Evolutionary conservation across 495 filamentous ascomycete species (phyloP).

Genomic region (Aspergillus sclerotioniger): DNA sequence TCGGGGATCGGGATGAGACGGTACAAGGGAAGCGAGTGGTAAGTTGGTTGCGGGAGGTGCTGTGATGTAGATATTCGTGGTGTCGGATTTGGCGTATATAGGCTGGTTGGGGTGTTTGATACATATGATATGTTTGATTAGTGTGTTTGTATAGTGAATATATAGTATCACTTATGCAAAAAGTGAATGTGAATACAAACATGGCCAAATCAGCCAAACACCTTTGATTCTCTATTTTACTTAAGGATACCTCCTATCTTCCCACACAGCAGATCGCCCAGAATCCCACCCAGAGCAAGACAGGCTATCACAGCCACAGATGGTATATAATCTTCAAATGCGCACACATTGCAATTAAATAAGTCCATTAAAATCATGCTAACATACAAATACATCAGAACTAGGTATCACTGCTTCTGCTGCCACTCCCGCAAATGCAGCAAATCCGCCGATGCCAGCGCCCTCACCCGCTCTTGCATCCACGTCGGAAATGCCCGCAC

Average conservation of each 20-base stretch:
- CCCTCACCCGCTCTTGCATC: slow-evolving; percentile 39
- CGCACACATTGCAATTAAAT: not conserved
- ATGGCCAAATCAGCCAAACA: too few species aligned
- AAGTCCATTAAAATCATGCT: not conserved
- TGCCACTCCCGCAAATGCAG: slow-evolving; percentile 17
- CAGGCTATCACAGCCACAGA: not conserved
- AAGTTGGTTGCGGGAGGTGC: slow-evolving; percentile 28
- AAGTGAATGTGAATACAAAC: too few species aligned
- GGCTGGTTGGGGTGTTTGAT: not conserved
- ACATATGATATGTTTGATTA: too few species aligned
- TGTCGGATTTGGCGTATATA: not conserved
- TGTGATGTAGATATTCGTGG: slow-evolving; percentile 11
- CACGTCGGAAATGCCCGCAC: slow-evolving; percentile 40
- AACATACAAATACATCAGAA: not conserved
- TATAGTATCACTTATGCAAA: not conserved
- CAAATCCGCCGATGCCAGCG: slow-evolving; percentile 26
- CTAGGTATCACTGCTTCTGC: not conserved
- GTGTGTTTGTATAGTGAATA: not conserved
- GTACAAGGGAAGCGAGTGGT: slow-evolving; percentile 39
- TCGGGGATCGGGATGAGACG: slow-evolving; percentile 38
- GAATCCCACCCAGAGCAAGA: too few species aligned
- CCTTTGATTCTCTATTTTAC: too few species aligned
- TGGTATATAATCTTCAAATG: not conserved
- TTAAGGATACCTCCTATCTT: too few species aligned
- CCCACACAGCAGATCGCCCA: too few species aligned